Base-by-base conservation (phyloP, 345 rosid species). In the Salix dunnii region DNA sequence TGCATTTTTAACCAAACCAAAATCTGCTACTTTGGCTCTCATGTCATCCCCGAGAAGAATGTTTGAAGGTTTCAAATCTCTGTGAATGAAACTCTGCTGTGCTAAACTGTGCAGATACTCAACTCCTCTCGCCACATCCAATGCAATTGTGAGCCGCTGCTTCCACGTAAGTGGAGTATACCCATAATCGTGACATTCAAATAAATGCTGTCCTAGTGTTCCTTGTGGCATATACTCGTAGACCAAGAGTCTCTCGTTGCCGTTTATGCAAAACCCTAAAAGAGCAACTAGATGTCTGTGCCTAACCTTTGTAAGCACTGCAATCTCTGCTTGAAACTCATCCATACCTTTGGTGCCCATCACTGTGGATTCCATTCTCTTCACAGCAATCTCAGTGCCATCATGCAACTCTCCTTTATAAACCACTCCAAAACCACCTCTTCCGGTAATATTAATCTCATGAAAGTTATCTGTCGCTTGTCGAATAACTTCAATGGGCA, bases 11-110 rank as follows among this genome's bases (percentile, higher is more conserved):
- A 80, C 79, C 66, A 76, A 61, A 71, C 83, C 83, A 46, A 80
- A 80, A 76, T 80, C 79, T 35, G 79, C 72, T 23, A 80, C 83
- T 46, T 80, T 80, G 49, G 83, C 83, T 76, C 83, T 80, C 83
- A 80, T 76, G 68, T 72, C 79, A 72, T 80, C 58, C 4, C 83
- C 83, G 1, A 80, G 79, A 66, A 80, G 83, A 61, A 80, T 80
- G 36, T 80, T 80, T 33, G 83, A 71, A 43, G 83, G 76, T 53
- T 80, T 80, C 63, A 80, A 58, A 68, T 80, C 83, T 67, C 76
- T 76, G 49, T 80, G 83, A 60, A 80, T 80, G 78, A 80, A 80
- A 71, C 76, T 75, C 53, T 75, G 76, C 43, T 76, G 83, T 42
- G 83, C 83, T 58, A 80, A 72, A 38, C 76, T 60, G 40, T 80